Evolutionary conservation across 2,329 filamentous ascomycete species (phyloP), one percentile per base, ranked within the genome.

Genomic region (Herpotrichia juniperi): DNA sequence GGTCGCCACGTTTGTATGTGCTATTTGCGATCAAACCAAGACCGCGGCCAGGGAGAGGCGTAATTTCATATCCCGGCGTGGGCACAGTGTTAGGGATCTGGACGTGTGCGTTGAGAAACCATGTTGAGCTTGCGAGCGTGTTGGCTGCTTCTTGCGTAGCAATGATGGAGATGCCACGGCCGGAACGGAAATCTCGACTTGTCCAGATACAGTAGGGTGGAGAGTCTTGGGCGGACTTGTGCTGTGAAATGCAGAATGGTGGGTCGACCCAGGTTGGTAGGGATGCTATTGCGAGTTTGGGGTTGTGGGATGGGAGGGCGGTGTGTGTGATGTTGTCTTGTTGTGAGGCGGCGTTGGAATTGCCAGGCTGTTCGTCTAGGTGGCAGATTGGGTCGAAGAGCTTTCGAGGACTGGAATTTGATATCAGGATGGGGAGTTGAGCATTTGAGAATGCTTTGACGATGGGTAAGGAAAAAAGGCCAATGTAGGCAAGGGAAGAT

Each of bases 121-220:
- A 30, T 22, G 14, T 21, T 17, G 26, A 32, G 11, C 19, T 34
- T 12, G 30, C 42, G 3, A 45, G 26, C 4, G 26, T 34, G 26
- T 45, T 32, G 19, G 42, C 42, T 9, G 21, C 26, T 19, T 45
- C 30, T 32, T 4, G 42, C 4, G 42, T 45, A 4, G 42, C 42
- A 7, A 45, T 45, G 10, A 45, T 45, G 28, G 42, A 45, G 11
- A 45, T 45, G 16, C 42, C 42, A 34, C 42, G 42, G 6, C 28
- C 42, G 12, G 24, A 16, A 4, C 26, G 16, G 28, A 45, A 45
- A 19, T 31, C 17, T 3, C 26, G 26, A 24, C 30, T 34, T 11
- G 42, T 34, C 42, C 42, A 45, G 6, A 45, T 30, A 22, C 42
- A 45, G 30, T 32, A 45, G 12, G 37, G 37, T 6, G 37, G 37